Evolutionary conservation across 139 green algal genomes (phyloP).

Genomic region (Eudorina sp.): DNA sequence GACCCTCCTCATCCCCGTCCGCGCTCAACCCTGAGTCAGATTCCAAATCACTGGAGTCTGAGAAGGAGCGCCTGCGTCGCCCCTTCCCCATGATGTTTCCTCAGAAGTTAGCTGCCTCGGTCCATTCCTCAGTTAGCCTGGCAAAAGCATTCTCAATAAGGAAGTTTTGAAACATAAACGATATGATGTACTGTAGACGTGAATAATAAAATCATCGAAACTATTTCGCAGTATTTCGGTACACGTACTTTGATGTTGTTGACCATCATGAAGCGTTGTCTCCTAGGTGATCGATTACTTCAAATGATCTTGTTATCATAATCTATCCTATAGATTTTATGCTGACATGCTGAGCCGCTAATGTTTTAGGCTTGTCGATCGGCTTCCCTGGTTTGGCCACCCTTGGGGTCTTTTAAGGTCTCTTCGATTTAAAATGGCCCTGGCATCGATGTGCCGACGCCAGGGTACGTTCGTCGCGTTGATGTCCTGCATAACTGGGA

Average conservation of each 20-base stretch:
- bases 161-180: not conserved
- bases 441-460: constrained; percentile 12
- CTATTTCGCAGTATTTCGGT: no score
- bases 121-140: not conserved
- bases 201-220: not conserved
- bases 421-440: not conserved
- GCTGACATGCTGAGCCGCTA: no score
- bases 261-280: no score
- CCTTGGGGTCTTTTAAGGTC: not conserved
- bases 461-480: constrained; percentile 8
- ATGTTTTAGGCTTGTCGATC: no score
- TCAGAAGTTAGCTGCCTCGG: not conserved
- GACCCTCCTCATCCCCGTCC: not conserved
- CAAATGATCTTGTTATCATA: no score
- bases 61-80: not conserved
- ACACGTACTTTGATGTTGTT: no score
- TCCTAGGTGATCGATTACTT: no score
- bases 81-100: not conserved
- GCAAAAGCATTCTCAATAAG: not conserved
- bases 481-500: not conserved
- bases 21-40: not conserved
- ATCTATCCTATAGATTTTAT: no score
- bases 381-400: not conserved
- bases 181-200: no score
- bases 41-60: constrained; percentile 10